Base-by-base conservation (phyloP, 2,329 filamentous ascomycete genomes). In the Colletotrichum salicis region DNA sequence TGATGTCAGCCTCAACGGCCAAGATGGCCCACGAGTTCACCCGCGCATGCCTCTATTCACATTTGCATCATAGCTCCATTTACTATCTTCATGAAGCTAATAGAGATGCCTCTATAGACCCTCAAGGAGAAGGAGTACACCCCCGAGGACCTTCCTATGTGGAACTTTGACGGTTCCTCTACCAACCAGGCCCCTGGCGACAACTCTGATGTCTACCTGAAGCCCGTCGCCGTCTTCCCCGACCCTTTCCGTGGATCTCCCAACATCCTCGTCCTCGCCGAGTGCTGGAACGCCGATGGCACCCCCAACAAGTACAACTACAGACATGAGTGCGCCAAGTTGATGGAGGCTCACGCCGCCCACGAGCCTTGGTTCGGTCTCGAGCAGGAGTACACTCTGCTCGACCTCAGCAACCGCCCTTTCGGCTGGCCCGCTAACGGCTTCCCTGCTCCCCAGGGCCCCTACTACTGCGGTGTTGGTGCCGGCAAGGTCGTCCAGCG, bases 291-390 rank as follows among this genome's bases (percentile, higher is more conserved):
- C 82, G 88, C 93, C 76, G 95, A 98, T 84, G 95, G 95, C 81
- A 94, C 91, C 74, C 96, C 96, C 84, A 99, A 98, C 92, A 95
- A 97, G 85, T 98, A 90, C 93, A 99, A 99, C 93, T 94, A 92
- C 92, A 94, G 96, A 77, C 93, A 98, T 83, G 96, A 98, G 80
- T 93, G 92, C 80, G 90, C 90, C 81, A 93, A 96, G 84, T 88
- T 98, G 79, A 97, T 98, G 94, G 91, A 96, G 84, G 89, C 91
- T 74, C 91, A 98, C 84, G 91, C 91, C 82, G 87, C 91, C 70
- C 92, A 96, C 79, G 88, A 93, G 82, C 95, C 96, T 80, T 98
- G 96, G 96, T 99, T 98, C 85, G 96, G 96, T 85, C 91, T 99
- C 22, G 96, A 97, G 83, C 96, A 98, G 83, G 96, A 98, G 85